Percentiles rank a stretch among this genome's conserved stretches.
phyloP scores from a whole-genome alignment of 108 stramenopile species.

The Chaetoceros tenuissimus region DNA sequence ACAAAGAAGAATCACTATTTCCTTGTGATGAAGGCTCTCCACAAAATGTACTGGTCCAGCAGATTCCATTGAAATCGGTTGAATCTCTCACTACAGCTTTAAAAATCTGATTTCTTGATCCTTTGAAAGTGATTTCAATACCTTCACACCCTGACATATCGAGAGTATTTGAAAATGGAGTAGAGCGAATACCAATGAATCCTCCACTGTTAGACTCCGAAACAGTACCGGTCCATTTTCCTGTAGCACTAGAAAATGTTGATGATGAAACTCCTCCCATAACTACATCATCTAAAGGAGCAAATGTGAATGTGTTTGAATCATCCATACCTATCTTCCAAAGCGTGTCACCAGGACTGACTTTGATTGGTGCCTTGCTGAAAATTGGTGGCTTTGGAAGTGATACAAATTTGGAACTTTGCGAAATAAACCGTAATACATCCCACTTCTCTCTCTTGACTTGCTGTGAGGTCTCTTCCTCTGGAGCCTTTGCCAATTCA shows the following conservation, averaged over 20 bases:
- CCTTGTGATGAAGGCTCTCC: slow-evolving; percentile 1
- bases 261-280: slow-evolving; percentile 79
- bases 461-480: not conserved
- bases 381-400: slow-evolving; percentile 30
- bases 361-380: not conserved
- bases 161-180: slow-evolving; percentile 39
- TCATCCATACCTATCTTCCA: slow-evolving; percentile 31
- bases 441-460: slow-evolving; percentile 42
- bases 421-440: slow-evolving; percentile 51
- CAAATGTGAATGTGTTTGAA: slow-evolving; percentile 27
- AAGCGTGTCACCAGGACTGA: slow-evolving; percentile 32
- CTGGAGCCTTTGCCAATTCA: not conserved
- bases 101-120: slow-evolving; percentile 30
- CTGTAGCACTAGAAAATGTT: slow-evolving; percentile 44
- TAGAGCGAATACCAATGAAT: slow-evolving; percentile 73
- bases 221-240: slow-evolving; percentile 66
- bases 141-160: slow-evolving; percentile 61
- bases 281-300: slow-evolving; percentile 74
- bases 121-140: slow-evolving; percentile 32
- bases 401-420: slow-evolving; percentile 63
- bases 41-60: slow-evolving; percentile 61
- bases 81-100: slow-evolving; percentile 67
- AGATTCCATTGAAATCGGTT: slow-evolving; percentile 76
- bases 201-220: slow-evolving; percentile 81
- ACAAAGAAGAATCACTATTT: not conserved